Percentiles rank a stretch among this genome's conserved stretches.
These are phyloP conservation scores for Monilinia vaccinii-corymbosi DNA, from an alignment of 2,329 filamentous ascomycete genomes.

Conservation along the genomic window DNA sequence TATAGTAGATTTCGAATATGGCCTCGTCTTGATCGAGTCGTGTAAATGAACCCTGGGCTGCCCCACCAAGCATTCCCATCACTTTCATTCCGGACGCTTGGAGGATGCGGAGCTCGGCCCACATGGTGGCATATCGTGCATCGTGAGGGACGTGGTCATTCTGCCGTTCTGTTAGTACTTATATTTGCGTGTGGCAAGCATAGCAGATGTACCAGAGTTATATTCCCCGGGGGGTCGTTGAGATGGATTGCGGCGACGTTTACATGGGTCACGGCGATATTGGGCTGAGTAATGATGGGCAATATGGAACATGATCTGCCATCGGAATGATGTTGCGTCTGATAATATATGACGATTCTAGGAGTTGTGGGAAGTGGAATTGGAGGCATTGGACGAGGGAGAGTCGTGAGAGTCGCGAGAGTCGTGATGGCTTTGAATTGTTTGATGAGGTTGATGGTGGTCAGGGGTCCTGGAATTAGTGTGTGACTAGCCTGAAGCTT, in stretches of 20 bases:
- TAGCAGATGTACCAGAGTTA: slow-evolving; percentile 42
- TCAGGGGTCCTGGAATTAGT: neutral
- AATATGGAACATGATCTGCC: slow-evolving; percentile 50
- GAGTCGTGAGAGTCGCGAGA: too few species aligned
- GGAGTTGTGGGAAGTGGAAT: slow-evolving; percentile 22
- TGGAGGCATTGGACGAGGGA: slow-evolving; percentile 22
- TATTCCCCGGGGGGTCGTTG: slow-evolving; percentile 50
- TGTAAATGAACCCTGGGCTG: slow-evolving; percentile 64
- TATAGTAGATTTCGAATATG: slow-evolving; percentile 66
- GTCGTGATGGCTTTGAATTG: neutral
- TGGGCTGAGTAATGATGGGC: slow-evolving; percentile 37
- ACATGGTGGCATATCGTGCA: slow-evolving; percentile 60
- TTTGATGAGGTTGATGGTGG: neutral
- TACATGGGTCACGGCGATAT: slow-evolving; percentile 65
- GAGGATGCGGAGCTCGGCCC: slow-evolving; percentile 66
- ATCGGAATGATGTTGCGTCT: slow-evolving; percentile 50
- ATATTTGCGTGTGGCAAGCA: slow-evolving; percentile 70
- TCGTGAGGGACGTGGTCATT: slow-evolving; percentile 71
- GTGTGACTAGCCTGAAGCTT: neutral
- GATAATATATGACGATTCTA: slow-evolving; percentile 50
- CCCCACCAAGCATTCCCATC: slow-evolving; percentile 80
- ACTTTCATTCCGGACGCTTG: slow-evolving; percentile 69
- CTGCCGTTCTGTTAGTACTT: slow-evolving; percentile 45
- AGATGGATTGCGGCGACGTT: slow-evolving; percentile 83
- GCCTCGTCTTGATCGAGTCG: slow-evolving; percentile 46